Evolutionary conservation across 1,139 yeast species (phyloP).

Genomic region (Magnusiomyces fungicola): DNA sequence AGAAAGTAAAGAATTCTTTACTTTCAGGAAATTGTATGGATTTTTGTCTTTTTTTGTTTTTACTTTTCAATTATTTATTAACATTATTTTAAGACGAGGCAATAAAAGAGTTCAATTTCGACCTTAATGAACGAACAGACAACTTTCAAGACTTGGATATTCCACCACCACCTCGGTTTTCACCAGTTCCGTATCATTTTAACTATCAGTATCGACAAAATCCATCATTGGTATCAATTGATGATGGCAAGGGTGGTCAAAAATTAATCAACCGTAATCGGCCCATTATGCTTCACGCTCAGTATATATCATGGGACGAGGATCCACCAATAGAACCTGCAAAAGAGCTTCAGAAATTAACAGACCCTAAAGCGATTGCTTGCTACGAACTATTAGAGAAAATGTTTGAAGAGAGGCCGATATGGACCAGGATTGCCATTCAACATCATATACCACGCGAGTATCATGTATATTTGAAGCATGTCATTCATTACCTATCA

Average conservation of each 20-base stretch:
- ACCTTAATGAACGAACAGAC: slow-evolving; percentile 27
- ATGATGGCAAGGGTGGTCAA: slow-evolving; percentile 42
- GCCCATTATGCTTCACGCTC: slow-evolving; percentile 30
- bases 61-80: slow-evolving; percentile 5
- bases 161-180: slow-evolving; percentile 83
- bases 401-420: slow-evolving; percentile 64
- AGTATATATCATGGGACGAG: slow-evolving; percentile 15
- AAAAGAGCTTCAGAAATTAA: slow-evolving; percentile 34
- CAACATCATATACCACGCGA: slow-evolving; percentile 44
- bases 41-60: slow-evolving; percentile 18
- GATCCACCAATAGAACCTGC: slow-evolving; percentile 41
- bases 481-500: slow-evolving; percentile 76
- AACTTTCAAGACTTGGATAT: slow-evolving; percentile 47
- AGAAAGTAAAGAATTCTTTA: slow-evolving; percentile 38
- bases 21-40: slow-evolving; percentile 38
- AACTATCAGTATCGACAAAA: slow-evolving; percentile 60
- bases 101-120: slow-evolving; percentile 32
- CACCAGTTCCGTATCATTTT: slow-evolving; percentile 68
- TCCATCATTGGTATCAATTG: slow-evolving; percentile 45
- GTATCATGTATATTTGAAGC: slow-evolving; percentile 46
- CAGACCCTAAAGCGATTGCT: slow-evolving; percentile 29
- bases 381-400: slow-evolving; percentile 48
- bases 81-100: no score
- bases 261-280: slow-evolving; percentile 29
- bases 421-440: slow-evolving; percentile 80